Conservation (phyloP, 257 asterid species). For the Solanum etuberosum region DNA sequence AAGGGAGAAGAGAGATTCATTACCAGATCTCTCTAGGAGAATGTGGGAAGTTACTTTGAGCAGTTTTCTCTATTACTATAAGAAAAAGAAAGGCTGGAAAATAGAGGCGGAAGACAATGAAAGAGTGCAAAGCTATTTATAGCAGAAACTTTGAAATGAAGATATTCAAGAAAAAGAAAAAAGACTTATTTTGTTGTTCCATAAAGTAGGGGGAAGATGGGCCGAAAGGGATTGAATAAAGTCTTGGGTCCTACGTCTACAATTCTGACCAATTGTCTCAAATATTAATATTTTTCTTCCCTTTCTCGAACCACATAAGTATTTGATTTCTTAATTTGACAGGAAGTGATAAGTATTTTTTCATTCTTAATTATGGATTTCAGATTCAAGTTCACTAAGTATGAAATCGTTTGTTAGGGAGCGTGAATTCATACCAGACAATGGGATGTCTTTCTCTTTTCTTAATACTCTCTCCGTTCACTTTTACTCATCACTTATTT, state of each 20-base stretch:
- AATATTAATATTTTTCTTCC: not conserved
- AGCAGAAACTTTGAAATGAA: not conserved
- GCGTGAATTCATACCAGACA: no score
- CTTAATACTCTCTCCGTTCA: no score
- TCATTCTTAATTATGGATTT: no score
- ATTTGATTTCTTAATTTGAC: not conserved
- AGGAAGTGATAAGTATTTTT: not conserved
- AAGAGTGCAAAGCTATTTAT: not conserved
- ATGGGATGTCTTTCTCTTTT: no score
- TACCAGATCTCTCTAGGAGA: slow-evolving; percentile 1
- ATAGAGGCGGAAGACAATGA: not conserved
- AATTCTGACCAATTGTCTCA: not conserved
- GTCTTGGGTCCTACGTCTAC: not conserved
- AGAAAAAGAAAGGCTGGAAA: not conserved
- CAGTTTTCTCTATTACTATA: not conserved
- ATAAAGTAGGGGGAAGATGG: not conserved
- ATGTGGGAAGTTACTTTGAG: not conserved
- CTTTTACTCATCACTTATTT: no score
- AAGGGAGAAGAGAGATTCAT: not conserved
- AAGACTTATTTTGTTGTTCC: not conserved
- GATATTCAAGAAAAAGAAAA: not conserved
- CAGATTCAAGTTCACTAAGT: accelerated
- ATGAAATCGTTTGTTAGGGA: accelerated
- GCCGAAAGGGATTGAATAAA: not conserved
- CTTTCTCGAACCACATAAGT: not conserved